Evolutionary conservation across 2,329 filamentous ascomycete species (phyloP).

Genomic region (Calonectria montana): DNA sequence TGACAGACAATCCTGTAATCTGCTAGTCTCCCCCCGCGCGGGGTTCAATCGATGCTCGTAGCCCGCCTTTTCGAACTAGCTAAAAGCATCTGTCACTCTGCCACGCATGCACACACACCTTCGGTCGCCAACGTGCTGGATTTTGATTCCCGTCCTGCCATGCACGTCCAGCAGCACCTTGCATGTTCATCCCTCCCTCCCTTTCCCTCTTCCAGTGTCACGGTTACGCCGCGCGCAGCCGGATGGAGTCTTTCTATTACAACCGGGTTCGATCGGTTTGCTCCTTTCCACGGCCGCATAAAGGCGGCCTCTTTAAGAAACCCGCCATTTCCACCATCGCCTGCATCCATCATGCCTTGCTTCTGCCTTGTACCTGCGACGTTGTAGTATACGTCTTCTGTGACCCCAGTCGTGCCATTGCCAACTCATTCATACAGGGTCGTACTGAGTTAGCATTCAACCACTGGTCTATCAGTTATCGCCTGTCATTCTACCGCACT

Average conservation of each 20-base stretch:
- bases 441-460: constrained; percentile 3
- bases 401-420: constrained; percentile 21
- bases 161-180: constrained; percentile 19
- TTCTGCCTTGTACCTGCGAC: constrained; percentile 6
- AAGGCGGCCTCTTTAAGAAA: neutral
- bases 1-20: constrained; percentile 19
- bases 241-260: neutral
- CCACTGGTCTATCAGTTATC: constrained; percentile 13
- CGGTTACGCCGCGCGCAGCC: constrained; percentile 15
- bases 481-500: neutral
- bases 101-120: constrained; percentile 14
- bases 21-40: constrained; percentile 10
- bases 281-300: neutral
- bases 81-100: constrained; percentile 1
- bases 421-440: constrained; percentile 23
- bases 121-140: constrained; percentile 8
- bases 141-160: constrained; percentile 11
- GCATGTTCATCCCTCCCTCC: constrained; percentile 8
- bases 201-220: neutral
- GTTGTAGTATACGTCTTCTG: constrained; percentile 20
- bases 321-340: neutral
- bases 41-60: constrained; percentile 16
- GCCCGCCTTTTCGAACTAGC: constrained; percentile 3
- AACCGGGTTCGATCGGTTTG: neutral
- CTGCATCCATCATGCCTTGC: neutral